Percentiles rank a stretch among this genome's conserved stretches.
These are phyloP conservation scores for Thelonectria discophora DNA, from an alignment of 2,329 filamentous ascomycete genomes.

Conservation along the genomic window DNA sequence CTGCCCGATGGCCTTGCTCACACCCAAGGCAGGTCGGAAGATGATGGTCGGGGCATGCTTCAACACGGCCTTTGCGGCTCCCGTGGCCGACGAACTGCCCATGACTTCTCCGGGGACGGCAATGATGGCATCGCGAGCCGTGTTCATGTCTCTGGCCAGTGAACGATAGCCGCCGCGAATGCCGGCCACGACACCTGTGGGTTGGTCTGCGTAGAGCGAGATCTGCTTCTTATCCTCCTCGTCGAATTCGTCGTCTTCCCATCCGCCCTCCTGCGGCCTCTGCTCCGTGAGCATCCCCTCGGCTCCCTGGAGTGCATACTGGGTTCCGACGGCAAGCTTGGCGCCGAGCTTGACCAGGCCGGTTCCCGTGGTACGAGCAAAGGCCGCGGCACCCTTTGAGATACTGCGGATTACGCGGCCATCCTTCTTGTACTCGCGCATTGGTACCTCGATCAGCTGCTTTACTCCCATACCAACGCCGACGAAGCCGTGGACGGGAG, in stretches of 20 bases:
- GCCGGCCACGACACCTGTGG: constrained; percentile 86
- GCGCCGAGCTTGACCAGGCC: constrained; percentile 95
- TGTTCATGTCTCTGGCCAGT: constrained; percentile 84
- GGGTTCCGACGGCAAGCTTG: constrained; percentile 93
- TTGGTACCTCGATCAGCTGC: constrained; percentile 87
- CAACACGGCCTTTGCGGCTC: constrained; percentile 80
- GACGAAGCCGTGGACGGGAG: constrained; percentile 87
- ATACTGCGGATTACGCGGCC: constrained; percentile 91
- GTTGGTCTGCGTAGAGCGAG: constrained; percentile 93
- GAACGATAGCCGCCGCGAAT: constrained; percentile 83
- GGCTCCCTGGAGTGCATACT: constrained; percentile 88
- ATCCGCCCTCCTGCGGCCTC: constrained; percentile 50
- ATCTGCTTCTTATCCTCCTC: constrained; percentile 80
- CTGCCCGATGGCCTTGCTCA: constrained; percentile 87
- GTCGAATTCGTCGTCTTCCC: constrained; percentile 70
- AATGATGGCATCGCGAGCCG: constrained; percentile 90
- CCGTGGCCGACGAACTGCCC: constrained; percentile 83
- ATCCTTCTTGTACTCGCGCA: constrained; percentile 93
- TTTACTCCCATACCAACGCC: constrained; percentile 89
- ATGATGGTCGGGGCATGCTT: constrained; percentile 92
- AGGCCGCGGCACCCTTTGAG: constrained; percentile 87
- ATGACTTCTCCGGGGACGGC: constrained; percentile 92
- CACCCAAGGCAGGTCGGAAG: constrained; percentile 88
- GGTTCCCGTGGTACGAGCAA: constrained; percentile 91
- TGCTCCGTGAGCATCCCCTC: constrained; percentile 76